Evolutionary conservation across 768 basidiomycete species (phyloP).

Genomic region (Suillus subalutaceus): DNA sequence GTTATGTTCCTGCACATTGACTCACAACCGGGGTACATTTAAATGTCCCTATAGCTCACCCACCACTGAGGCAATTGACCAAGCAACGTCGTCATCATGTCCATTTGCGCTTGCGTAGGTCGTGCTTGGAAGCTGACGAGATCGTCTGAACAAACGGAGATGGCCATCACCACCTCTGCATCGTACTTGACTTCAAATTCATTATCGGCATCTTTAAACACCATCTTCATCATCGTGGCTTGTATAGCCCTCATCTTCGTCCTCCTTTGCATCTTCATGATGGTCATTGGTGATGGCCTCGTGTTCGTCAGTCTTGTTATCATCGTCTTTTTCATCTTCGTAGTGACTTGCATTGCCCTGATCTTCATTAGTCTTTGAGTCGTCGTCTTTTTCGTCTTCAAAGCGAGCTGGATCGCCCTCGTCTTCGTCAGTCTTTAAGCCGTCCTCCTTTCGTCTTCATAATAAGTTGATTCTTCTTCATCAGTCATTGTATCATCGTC

Average conservation of each 20-base stretch:
- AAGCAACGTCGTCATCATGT: not conserved
- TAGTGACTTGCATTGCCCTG: not conserved
- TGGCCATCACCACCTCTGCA: not conserved
- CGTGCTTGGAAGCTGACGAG: not conserved
- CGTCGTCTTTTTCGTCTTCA: not conserved
- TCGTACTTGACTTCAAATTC: not conserved
- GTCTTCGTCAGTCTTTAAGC: too few relatives aligned
- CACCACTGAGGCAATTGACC: not conserved
- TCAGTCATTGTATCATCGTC: not conserved
- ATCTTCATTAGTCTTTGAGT: not conserved
- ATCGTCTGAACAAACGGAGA: slow-evolving; percentile 2
- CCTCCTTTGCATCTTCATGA: not conserved
- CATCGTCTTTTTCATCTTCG: not conserved
- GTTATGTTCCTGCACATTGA: too few relatives aligned
- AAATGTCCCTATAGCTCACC: not conserved
- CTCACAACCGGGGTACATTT: not conserved
- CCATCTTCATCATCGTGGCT: not conserved
- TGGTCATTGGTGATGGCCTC: not conserved
- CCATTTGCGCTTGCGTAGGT: not conserved
- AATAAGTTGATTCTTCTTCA: too few relatives aligned
- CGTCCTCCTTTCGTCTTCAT: not conserved
- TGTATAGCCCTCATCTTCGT: not conserved
- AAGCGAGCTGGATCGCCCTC: too few relatives aligned
- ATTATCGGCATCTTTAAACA: not conserved
- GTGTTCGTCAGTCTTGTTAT: not conserved